Base-by-base conservation (phyloP, 2,329 filamentous ascomycete species). In the Rhinocladiella similis region DNA sequence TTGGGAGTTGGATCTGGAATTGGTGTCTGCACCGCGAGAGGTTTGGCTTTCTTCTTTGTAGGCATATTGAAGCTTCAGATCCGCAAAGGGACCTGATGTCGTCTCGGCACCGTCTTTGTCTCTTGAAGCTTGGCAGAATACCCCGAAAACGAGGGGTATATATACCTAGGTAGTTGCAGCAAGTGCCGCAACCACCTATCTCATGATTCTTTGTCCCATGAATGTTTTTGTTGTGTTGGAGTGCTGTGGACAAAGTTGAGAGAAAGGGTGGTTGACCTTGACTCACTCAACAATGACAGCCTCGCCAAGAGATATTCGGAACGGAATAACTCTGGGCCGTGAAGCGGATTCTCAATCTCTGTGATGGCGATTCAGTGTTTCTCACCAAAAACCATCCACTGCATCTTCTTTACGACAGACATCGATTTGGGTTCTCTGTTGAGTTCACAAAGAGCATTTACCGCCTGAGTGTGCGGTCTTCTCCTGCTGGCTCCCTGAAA, bases 121-220 rank as follows among this genome's bases (percentile, higher is more conserved):
- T 39, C 19, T 35, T 33, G 54, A 50, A 42, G 35, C 53, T 57
- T 59, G 56, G 59, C 59, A 57, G 19, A 38, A 33, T 35, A 56
- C 53, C 50, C 56, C 53, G 35, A 33, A n/a, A 41, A 41, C 43
- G 18, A 52, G 29, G 51, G 59, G 56, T 54, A 47, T 25, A 46
- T 48, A 25, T 56, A 53, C 56, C 50, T 51, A 57, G 56, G 54
- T 47, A 53, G 56, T 54, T 48, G 59, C 59, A 62, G 59, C 59
- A 48, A 50, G n/a, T 38, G 59, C 59, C 43, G 59, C 59, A 47
- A 47, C 59, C 45, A 59, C 56, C 59, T 62, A 62, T 33, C 48
- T 35, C 27, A 47, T 52, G 4, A 33, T 33, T 33, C 29, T 14
- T 51, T 35, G 41, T n/a, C 19, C 20, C 47, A 57, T 57, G 19